Evolutionary conservation across 2,329 filamentous ascomycete genomes (phyloP).

Genomic region (Alternaria sp.): DNA sequence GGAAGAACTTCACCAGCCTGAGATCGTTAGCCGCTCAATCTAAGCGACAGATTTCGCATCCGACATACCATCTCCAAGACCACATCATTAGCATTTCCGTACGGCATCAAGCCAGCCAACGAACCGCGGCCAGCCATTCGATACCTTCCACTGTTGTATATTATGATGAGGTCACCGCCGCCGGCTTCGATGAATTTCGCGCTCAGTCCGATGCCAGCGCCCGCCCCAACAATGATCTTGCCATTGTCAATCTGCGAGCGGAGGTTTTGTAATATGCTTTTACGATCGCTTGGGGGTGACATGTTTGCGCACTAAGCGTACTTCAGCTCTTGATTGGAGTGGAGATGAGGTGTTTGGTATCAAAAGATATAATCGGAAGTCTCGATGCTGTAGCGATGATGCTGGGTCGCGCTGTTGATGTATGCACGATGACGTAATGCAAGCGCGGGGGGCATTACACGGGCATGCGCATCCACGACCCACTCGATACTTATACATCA

Average conservation of each 20-base stretch:
- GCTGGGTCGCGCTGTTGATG: neutral
- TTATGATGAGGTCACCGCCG: constrained; percentile 72
- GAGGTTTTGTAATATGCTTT: constrained; percentile 62
- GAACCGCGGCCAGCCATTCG: constrained; percentile 76
- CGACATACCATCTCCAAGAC: constrained; percentile 69
- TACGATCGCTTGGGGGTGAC: constrained; percentile 64
- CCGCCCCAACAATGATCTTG: constrained; percentile 70
- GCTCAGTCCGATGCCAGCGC: constrained; percentile 72
- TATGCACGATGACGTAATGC: constrained; percentile 18
- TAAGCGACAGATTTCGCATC: no score
- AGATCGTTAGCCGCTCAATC: neutral
- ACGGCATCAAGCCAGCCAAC: constrained; percentile 73
- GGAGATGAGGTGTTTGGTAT: neutral
- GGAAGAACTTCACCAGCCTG: constrained; percentile 71
- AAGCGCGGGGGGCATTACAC: constrained; percentile 3
- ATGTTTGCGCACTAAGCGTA: constrained; percentile 46
- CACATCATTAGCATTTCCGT: constrained; percentile 72
- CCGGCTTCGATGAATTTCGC: constrained; percentile 74
- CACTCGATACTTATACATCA: neutral
- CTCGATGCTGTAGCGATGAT: neutral
- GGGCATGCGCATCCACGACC: neutral
- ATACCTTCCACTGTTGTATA: constrained; percentile 76
- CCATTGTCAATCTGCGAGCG: constrained; percentile 61
- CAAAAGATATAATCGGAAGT: neutral
- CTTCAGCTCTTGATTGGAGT: neutral